Evolutionary conservation across 192 early-diverging fungal species (phyloP).

Genomic region (Backusella tarrabulga): DNA sequence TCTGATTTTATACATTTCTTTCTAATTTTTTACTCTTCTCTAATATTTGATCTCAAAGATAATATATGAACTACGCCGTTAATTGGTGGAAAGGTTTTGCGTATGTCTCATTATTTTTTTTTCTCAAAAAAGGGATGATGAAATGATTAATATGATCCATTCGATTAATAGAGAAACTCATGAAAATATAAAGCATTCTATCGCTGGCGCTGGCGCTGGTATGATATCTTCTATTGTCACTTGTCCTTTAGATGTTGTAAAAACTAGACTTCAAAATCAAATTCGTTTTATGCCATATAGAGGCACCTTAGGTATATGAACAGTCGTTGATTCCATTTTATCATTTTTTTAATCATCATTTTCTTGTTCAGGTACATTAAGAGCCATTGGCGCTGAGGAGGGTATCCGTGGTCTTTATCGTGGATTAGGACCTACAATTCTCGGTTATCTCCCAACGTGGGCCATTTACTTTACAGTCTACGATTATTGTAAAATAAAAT

Average conservation of each 20-base stretch:
- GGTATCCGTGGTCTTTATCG: constrained; percentile 87
- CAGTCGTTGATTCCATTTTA: not conserved
- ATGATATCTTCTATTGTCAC: constrained; percentile 79
- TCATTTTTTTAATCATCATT: not conserved
- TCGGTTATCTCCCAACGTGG: constrained; percentile 89
- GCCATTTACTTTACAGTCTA: constrained; percentile 93
- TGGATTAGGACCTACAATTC: constrained; percentile 83
- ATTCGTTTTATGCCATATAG: constrained; percentile 45
- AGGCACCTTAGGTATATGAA: constrained; percentile 49
- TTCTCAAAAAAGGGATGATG: not conserved
- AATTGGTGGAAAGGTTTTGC: constrained; percentile 27
- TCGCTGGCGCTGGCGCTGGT: constrained; percentile 83
- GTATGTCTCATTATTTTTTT: constrained; percentile 3
- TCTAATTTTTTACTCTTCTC: not conserved
- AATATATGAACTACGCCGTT: constrained; percentile 19
- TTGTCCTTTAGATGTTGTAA: constrained; percentile 93
- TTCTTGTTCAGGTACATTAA: constrained; percentile 51
- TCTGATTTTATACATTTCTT: not conserved
- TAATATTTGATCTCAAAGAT: not conserved
- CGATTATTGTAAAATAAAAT: constrained; percentile 66
- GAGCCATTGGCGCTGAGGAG: constrained; percentile 74
- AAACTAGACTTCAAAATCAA: constrained; percentile 93
- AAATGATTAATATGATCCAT: not conserved
- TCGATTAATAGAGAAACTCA: constrained; percentile 27
- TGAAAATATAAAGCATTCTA: constrained; percentile 68